Evolutionary conservation across 2,329 filamentous ascomycete species (phyloP).

Genomic region (Samsoniella hepiali): DNA sequence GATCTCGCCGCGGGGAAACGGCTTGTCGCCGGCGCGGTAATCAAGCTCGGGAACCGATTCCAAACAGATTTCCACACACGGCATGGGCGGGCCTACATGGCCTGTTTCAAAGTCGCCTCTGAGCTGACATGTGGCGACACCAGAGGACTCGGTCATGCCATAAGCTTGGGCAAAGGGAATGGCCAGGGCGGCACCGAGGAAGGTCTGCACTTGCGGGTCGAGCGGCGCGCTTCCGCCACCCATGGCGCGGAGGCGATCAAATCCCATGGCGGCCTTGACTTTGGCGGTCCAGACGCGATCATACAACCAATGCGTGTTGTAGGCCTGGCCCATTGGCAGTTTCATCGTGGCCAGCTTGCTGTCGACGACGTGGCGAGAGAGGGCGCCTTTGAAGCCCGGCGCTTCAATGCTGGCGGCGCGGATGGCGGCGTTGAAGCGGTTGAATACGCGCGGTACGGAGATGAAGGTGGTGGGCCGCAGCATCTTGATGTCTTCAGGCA

Average conservation of each 20-base stretch:
- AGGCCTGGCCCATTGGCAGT: conserved; percentile 67
- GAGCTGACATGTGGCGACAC: conserved; percentile 67
- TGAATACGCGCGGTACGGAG: conserved; percentile 88
- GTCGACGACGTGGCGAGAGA: conserved; percentile 75
- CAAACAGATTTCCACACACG: conserved; percentile 71
- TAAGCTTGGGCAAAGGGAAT: conserved; percentile 83
- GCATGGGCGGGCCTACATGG: conserved; percentile 74
- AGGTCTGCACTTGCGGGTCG: conserved; percentile 82
- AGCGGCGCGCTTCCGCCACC: conserved; percentile 87
- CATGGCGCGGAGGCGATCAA: conserved; percentile 70
- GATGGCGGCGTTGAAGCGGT: conserved; percentile 82
- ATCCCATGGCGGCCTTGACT: conserved; percentile 75
- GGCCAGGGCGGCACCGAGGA: conserved; percentile 79
- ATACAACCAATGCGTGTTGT: conserved; percentile 73
- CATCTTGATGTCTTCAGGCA: conserved; percentile 89
- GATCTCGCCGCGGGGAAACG: conserved; percentile 85
- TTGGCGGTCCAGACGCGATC: conserved; percentile 90
- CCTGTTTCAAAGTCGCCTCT: conserved; percentile 68
- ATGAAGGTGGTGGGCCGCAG: conserved; percentile 79
- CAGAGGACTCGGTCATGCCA: conserved; percentile 91
- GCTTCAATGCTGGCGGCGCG: conserved; percentile 75
- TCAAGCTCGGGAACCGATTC: conserved; percentile 91
- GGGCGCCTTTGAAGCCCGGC: conserved; percentile 72
- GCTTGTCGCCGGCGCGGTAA: conserved; percentile 83
- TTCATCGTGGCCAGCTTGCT: conserved; percentile 79